These are phyloP conservation scores for Chytriomyces sp. DNA, from an alignment of 192 early-diverging fungal genomes.

Conservation along the genomic window DNA sequence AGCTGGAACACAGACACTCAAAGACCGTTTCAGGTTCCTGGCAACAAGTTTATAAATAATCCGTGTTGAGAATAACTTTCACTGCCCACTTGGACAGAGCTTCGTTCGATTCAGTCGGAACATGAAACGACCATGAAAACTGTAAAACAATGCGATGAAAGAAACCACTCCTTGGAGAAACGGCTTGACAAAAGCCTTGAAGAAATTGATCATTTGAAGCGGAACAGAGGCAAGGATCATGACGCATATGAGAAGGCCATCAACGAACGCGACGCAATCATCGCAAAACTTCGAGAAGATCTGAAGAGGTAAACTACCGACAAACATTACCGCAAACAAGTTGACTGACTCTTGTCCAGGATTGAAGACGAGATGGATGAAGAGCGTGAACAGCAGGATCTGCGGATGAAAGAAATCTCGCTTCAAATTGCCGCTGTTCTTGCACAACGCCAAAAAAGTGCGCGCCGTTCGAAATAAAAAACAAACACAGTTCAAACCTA, in stretches of 20 bases:
- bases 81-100: constrained; percentile 4
- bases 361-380: constrained; percentile 40
- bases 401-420: constrained; percentile 57
- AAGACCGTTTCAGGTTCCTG: constrained; percentile 17
- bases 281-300: constrained; percentile 45
- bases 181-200: constrained; percentile 35
- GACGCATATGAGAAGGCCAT: not conserved
- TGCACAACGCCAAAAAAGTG: constrained; percentile 26
- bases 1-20: constrained; percentile 38
- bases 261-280: constrained; percentile 29
- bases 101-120: not conserved
- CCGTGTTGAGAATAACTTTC: not conserved
- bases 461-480: not conserved
- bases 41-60: not conserved
- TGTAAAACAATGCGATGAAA: constrained; percentile 21
- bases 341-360: not conserved
- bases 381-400: constrained; percentile 42
- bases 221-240: constrained; percentile 21
- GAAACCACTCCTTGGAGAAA: constrained; percentile 20
- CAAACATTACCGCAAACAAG: not conserved
- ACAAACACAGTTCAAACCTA: not conserved
- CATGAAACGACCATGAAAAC: constrained; percentile 24
- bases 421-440: constrained; percentile 46
- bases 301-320: constrained; percentile 28
- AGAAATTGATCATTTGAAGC: constrained; percentile 27